A percentile compares a stretch with the other conserved stretches of the same genome.
phyloP scores from a whole-genome alignment of 129 eudicot genomes.

The Heracleum sosnowskyi region DNA sequence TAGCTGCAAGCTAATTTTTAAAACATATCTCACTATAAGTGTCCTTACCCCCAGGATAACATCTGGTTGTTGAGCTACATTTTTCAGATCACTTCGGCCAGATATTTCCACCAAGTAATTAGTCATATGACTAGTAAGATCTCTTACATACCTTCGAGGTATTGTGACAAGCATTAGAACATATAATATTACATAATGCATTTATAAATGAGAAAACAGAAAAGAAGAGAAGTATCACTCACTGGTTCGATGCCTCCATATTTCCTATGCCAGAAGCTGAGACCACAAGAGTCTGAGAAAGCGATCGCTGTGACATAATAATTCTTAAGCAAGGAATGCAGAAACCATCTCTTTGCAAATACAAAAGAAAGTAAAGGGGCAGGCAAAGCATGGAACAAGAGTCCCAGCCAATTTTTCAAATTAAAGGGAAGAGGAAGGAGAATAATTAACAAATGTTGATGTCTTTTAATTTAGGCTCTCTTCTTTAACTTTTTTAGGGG shows the following conservation, averaged over 20 bases:
- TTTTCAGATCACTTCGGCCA: constrained; percentile 62
- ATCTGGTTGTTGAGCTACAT: constrained; percentile 69
- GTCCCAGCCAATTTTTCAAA: neutral
- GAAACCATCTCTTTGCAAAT: neutral
- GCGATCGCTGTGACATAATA: constrained; percentile 65
- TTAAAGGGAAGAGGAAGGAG: neutral
- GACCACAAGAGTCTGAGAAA: constrained; percentile 78
- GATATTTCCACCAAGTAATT: constrained; percentile 65
- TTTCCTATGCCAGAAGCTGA: constrained; percentile 75
- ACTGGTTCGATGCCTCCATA: constrained; percentile 62
- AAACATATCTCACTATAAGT: neutral
- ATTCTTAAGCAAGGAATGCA: neutral
- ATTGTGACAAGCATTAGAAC: constrained; percentile 10
- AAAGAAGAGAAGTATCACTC: constrained; percentile 17
- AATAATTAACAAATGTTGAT: neutral
- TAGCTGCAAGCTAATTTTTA: neutral
- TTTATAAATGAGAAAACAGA: neutral
- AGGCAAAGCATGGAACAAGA: neutral
- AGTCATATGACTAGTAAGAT: constrained; percentile 65
- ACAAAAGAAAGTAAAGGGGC: neutral
- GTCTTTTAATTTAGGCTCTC: neutral
- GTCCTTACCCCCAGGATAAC: constrained; percentile 61
- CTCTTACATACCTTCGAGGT: constrained; percentile 53
- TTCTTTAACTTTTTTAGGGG: neutral
- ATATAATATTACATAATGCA: neutral